Conservation (phyloP, 345 rosid species). For the Ceriops zippeliana region DNA sequence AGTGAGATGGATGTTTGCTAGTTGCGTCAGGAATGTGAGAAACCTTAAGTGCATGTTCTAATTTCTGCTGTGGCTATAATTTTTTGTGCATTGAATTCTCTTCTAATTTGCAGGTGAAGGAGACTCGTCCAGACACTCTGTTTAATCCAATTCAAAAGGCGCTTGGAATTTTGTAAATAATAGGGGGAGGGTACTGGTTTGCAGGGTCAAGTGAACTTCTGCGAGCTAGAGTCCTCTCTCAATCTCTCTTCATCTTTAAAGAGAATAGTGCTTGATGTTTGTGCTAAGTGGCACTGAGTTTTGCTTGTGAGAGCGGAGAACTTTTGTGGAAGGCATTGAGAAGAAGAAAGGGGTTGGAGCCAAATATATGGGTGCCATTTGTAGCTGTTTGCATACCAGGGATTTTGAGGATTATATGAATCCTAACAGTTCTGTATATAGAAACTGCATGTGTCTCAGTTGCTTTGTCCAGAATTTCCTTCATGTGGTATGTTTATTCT, state of each 20-base stretch:
- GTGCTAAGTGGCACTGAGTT: slow-evolving; percentile 7
- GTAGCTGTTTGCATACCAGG: slow-evolving; percentile 69
- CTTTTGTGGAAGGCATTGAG: slow-evolving; percentile 7
- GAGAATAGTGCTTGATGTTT: slow-evolving; percentile 21
- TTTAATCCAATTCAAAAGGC: slow-evolving; percentile 8
- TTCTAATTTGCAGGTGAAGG: slow-evolving; percentile 37
- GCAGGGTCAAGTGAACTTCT: slow-evolving; percentile 41
- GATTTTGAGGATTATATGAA: slow-evolving; percentile 76
- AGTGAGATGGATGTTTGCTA: slow-evolving; percentile 4
- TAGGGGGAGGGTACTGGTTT: slow-evolving; percentile 59
- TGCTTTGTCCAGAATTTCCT: slow-evolving; percentile 74
- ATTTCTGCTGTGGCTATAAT: slow-evolving; percentile 5
- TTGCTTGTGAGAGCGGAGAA: slow-evolving; percentile 24
- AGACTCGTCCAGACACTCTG: slow-evolving; percentile 5
- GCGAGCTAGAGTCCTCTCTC: slow-evolving; percentile 56
- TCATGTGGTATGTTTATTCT: slow-evolving; percentile 47
- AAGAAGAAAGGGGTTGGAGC: slow-evolving; percentile 30
- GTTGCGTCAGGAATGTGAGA: neutral
- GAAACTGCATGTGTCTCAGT: slow-evolving; percentile 79
- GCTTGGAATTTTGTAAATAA: slow-evolving; percentile 18
- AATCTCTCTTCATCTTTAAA: slow-evolving; percentile 4
- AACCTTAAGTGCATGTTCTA: slow-evolving; percentile 10
- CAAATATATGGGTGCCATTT: slow-evolving; percentile 76
- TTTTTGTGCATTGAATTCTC: slow-evolving; percentile 1
- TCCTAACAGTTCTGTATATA: slow-evolving; percentile 62